Percentiles rank a stretch among this genome's conserved stretches.
These are phyloP conservation scores for Oryza glumipatula DNA, from an alignment of 176 grass and related monocot genomes.

Conservation along the genomic window DNA sequence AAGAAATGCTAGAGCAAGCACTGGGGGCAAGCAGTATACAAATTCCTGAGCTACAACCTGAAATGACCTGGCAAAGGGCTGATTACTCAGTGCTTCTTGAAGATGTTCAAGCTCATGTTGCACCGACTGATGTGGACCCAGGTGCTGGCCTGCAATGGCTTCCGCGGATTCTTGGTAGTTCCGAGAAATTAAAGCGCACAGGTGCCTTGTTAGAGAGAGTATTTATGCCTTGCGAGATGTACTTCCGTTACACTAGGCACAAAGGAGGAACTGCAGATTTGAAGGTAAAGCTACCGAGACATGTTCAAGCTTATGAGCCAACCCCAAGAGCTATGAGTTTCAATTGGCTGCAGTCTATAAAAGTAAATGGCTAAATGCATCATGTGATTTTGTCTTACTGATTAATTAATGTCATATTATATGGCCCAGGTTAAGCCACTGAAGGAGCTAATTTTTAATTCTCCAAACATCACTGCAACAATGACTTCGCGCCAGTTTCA, in stretches of 20 bases:
- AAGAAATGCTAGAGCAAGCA: slow-evolving; percentile 95
- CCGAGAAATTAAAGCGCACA: slow-evolving; percentile 88
- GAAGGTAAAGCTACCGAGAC: slow-evolving; percentile 63
- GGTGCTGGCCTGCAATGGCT: slow-evolving; percentile 99
- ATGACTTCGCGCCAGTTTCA: slow-evolving; percentile 99
- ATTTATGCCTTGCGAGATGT: slow-evolving; percentile 99
- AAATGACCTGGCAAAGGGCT: slow-evolving; percentile 89
- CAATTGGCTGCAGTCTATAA: slow-evolving; percentile 25
- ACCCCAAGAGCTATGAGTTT: background rate
- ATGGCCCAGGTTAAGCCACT: slow-evolving; percentile 84
- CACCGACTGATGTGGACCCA: slow-evolving; percentile 97
- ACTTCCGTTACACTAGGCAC: slow-evolving; percentile 91
- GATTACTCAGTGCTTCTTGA: slow-evolving; percentile 90
- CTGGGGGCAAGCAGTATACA: slow-evolving; percentile 74
- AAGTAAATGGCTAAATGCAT: slow-evolving; percentile 15
- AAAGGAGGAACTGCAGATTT: slow-evolving; percentile 95
- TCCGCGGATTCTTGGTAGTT: slow-evolving; percentile 76
- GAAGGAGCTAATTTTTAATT: slow-evolving; percentile 93
- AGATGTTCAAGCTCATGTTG: slow-evolving; percentile 99
- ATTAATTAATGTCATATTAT: slow-evolving; percentile 30
- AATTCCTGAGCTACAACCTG: slow-evolving; percentile 78
- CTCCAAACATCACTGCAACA: slow-evolving; percentile 90
- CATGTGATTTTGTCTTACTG: slow-evolving; percentile 39
- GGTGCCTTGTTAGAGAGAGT: slow-evolving; percentile 96
- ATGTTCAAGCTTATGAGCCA: slow-evolving; percentile 9